Percentiles rank a stretch among this genome's conserved stretches.
Evolutionary conservation across 2,329 filamentous ascomycete species (phyloP).

Genomic region (Cladosporium velox): DNA sequence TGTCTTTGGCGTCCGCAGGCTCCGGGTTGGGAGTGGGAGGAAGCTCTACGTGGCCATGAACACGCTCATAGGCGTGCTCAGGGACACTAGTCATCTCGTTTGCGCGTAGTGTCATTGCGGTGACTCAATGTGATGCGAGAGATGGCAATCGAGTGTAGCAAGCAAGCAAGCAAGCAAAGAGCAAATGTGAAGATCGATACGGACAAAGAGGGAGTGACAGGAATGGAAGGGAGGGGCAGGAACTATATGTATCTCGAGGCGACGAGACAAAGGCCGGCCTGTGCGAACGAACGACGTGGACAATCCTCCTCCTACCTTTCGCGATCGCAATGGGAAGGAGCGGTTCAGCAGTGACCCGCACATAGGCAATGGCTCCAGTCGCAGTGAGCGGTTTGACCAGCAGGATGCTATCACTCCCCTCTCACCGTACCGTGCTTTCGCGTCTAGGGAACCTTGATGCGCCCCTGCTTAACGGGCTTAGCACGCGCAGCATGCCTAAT

Average conservation of each 20-base stretch:
- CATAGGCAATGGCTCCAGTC: not conserved
- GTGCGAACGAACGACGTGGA: not conserved
- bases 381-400: not conserved
- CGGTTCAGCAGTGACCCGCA: constrained; percentile 10
- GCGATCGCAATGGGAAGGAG: constrained; percentile 9
- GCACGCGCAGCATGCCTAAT: constrained; percentile 7
- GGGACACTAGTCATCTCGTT: constrained; percentile 10
- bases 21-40: constrained; percentile 15
- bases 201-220: not conserved
- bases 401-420: constrained; percentile 4
- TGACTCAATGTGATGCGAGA: not conserved
- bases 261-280: not conserved
- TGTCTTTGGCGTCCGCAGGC: constrained; percentile 3
- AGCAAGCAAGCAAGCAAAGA: not conserved
- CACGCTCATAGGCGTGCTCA: constrained; percentile 15
- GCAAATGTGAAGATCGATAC: not conserved
- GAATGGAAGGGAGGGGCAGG: not conserved
- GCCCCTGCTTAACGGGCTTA: constrained; percentile 18
- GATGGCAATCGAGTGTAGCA: not conserved
- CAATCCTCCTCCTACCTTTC: not conserved
- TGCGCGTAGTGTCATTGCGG: constrained; percentile 11
- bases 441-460: constrained; percentile 9
- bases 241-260: constrained; percentile 1
- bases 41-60: constrained; percentile 10
- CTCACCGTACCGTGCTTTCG: constrained; percentile 17